phyloP scores from a whole-genome alignment of 306 rosid species.

The Trichosanthes cucumerina region DNA sequence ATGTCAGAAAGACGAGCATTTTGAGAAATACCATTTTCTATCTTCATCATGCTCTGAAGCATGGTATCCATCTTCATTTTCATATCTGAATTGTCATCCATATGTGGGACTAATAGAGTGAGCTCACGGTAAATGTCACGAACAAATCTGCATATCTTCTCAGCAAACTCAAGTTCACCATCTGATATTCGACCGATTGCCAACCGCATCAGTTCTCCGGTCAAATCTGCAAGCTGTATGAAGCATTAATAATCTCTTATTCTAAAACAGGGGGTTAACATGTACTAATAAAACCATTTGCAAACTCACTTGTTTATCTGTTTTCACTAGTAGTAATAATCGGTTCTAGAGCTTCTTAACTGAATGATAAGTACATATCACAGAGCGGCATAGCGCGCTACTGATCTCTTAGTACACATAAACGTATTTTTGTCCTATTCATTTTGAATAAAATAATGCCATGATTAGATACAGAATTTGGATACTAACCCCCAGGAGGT shows the following conservation, averaged over 20 bases:
- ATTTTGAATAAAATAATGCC: slow-evolving; percentile 1
- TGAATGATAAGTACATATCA: background rate
- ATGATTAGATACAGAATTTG: background rate
- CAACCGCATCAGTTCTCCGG: slow-evolving; percentile 96
- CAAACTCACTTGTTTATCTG: background rate
- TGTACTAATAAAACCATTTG: background rate
- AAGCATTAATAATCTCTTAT: slow-evolving; percentile 6
- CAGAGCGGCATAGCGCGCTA: background rate
- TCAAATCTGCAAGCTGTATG: slow-evolving; percentile 86
- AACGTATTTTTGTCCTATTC: background rate
- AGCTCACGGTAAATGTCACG: slow-evolving; percentile 92
- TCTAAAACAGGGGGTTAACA: background rate
- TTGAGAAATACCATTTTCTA: slow-evolving; percentile 68
- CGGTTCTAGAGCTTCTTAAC: background rate
- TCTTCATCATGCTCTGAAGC: slow-evolving; percentile 90
- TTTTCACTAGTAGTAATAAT: slow-evolving; percentile 4
- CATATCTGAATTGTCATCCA: slow-evolving; percentile 84
- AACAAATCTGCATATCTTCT: slow-evolving; percentile 72
- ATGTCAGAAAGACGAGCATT: slow-evolving; percentile 1
- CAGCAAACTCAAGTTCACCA: slow-evolving; percentile 77
- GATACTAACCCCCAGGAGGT: slow-evolving; percentile 69
- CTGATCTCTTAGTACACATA: background rate
- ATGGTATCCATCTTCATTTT: slow-evolving; percentile 77
- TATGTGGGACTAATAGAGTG: slow-evolving; percentile 61
- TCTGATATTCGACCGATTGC: slow-evolving; percentile 92